Evolutionary conservation across 495 filamentous ascomycete genomes (phyloP), one percentile per base, ranked within the genome.

Genomic region (Hypomontagnella submonticulosa): DNA sequence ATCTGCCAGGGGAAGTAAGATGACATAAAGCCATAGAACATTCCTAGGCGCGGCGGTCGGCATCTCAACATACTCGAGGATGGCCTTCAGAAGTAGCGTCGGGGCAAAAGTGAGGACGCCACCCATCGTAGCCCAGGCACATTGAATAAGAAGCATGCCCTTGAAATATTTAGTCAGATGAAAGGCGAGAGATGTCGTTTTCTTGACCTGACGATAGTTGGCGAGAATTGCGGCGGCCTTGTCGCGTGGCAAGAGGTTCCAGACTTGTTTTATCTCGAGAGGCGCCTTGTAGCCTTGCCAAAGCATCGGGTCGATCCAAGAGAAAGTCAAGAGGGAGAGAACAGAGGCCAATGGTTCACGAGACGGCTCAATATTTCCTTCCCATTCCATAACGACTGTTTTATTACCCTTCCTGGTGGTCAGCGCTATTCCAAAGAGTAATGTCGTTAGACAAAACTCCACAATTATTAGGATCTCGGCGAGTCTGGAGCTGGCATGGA

Each of bases 11-110:
- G 96, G 92, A 6, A 99, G 86, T 4, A 97, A 82, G 40, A 94
- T 91, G 20, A 97, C 94, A 72, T 93, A 97, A 36, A 99, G 85
- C 96, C 96, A 99, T 5, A 96, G 91, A 10, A 96, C 93, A 74
- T 95, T 97, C 32, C 84, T 80, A 0, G 96, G 93, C 0, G 90
- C 90, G 7, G 83, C 83, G 4, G 84, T 81, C 0, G 96, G 94
- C 61, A 90, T 81, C 75, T 99, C 92, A 12, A 98, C 89, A 70
- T 97, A 97, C 72, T 97, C 88, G 18, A 99, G 80, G 64, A 99
- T 97, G 4, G 89, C 89, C 69, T 91, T 91, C 16, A 99, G 85
- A 7, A 99, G 84, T 15, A 99, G 81, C 2, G 94, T 99, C 1
- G 96, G 96, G 12, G 88, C 87, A 77, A 98, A 98, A 1, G 91